phyloP scores from a whole-genome alignment of 1,139 yeast genomes.

The Yueomyces sp. region DNA sequence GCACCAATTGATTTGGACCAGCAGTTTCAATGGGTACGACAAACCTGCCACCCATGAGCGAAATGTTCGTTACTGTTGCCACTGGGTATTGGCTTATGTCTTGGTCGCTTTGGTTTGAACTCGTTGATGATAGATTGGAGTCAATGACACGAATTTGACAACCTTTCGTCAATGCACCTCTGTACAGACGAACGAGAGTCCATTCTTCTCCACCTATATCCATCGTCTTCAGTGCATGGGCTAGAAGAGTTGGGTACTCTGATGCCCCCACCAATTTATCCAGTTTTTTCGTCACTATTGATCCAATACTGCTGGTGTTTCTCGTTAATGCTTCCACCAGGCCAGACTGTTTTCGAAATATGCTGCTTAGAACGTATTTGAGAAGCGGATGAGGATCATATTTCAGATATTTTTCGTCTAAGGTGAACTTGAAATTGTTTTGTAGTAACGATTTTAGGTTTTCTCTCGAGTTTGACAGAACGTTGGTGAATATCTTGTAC shows the following conservation, averaged over 20 bases:
- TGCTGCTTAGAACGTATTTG: slow-evolving; percentile 36
- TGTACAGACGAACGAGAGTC: slow-evolving; percentile 48
- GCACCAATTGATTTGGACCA: slow-evolving; percentile 51
- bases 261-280: neutral
- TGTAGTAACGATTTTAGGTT: slow-evolving; percentile 33
- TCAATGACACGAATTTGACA: slow-evolving; percentile 44
- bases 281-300: neutral
- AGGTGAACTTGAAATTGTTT: slow-evolving; percentile 32
- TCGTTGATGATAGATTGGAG: slow-evolving; percentile 12
- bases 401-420: slow-evolving; percentile 30
- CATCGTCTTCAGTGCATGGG: slow-evolving; percentile 49
- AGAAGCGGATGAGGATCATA: slow-evolving; percentile 50
- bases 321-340: slow-evolving; percentile 33
- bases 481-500: slow-evolving; percentile 57
- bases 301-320: neutral
- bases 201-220: slow-evolving; percentile 27
- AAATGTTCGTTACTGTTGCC: slow-evolving; percentile 35
- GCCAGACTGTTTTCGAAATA: slow-evolving; percentile 43
- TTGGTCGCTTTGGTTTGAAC: slow-evolving; percentile 38
- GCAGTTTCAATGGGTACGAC: slow-evolving; percentile 42
- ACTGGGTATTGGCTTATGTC: slow-evolving; percentile 17
- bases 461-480: slow-evolving; percentile 42
- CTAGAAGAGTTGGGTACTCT: slow-evolving; percentile 26
- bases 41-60: slow-evolving; percentile 63
- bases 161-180: slow-evolving; percentile 45